Conservation (phyloP, 805 yeast species). For the Lipomyces sp. region DNA sequence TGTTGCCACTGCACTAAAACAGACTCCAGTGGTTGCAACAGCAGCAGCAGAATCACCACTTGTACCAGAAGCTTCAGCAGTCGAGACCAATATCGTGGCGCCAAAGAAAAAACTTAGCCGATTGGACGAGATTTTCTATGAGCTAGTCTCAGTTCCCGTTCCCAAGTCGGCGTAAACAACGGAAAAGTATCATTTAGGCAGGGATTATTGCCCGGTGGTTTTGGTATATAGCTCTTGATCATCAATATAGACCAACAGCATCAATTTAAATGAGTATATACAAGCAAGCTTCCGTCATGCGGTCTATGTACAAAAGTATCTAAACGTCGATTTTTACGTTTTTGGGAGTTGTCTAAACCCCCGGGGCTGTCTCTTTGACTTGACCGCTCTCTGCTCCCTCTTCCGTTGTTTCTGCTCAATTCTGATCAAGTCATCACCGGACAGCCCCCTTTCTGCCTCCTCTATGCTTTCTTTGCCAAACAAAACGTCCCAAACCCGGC, state of each 20-base stretch:
- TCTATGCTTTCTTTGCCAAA: constrained; percentile 80
- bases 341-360: neutral
- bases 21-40: constrained; percentile 5
- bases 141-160: constrained; percentile 48
- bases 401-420: constrained; percentile 21
- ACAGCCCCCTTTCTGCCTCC: constrained; percentile 72
- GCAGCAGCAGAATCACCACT: constrained; percentile 1
- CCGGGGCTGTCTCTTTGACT: neutral
- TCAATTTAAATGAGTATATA: neutral
- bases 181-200: neutral
- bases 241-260: neutral
- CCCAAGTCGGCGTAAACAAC: constrained; percentile 41
- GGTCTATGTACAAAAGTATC: no score
- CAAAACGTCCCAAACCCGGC: constrained; percentile 78
- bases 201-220: neutral
- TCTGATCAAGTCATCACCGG: constrained; percentile 57
- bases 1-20: constrained; percentile 26
- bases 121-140: constrained; percentile 32
- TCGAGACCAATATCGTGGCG: constrained; percentile 14
- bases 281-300: neutral
- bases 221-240: neutral
- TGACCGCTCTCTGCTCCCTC: neutral
- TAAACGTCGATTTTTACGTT: neutral
- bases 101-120: constrained; percentile 23
- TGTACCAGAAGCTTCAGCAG: constrained; percentile 8